Conservation (phyloP, 805 yeast species). For the Nakazawaea ernobii region DNA sequence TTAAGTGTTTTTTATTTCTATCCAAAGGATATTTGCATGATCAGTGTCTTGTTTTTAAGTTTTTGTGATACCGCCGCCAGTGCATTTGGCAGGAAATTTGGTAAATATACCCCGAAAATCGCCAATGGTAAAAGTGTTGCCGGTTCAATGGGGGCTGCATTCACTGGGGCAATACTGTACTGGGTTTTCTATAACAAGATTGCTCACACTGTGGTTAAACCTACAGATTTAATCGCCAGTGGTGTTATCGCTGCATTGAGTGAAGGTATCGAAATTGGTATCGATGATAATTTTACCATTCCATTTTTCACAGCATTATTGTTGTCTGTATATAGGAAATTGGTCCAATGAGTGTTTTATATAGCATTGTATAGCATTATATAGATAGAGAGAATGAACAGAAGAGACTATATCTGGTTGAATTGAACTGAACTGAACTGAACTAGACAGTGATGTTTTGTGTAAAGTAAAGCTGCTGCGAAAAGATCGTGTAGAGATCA, state of each 20-base stretch:
- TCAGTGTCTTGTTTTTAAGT: constrained; percentile 74
- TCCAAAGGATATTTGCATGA: constrained; percentile 75
- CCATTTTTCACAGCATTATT: constrained; percentile 79
- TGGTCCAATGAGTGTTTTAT: not conserved
- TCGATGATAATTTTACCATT: constrained; percentile 93
- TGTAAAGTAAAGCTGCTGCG: too few species aligned
- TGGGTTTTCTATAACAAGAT: constrained; percentile 67
- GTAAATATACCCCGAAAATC: constrained; percentile 76
- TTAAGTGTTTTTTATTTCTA: constrained; percentile 61
- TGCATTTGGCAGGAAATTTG: constrained; percentile 82
- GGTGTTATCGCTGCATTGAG: constrained; percentile 84
- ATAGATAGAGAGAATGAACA: not conserved
- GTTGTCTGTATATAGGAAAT: constrained; percentile 26
- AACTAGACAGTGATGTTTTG: too few species aligned
- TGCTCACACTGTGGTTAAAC: constrained; percentile 61
- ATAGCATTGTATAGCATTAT: not conserved
- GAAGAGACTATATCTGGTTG: too few species aligned
- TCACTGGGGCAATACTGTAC: constrained; percentile 63
- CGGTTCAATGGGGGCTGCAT: constrained; percentile 84
- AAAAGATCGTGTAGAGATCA: not conserved
- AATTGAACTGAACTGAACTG: too few species aligned
- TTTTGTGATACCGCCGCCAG: constrained; percentile 99
- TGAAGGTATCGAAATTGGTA: constrained; percentile 72
- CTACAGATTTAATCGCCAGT: constrained; percentile 42
- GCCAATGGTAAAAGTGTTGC: constrained; percentile 77